Evolutionary conservation across 257 asterid species (phyloP), one percentile per base, ranked within the genome.

Genomic region (Echites panduratus): DNA sequence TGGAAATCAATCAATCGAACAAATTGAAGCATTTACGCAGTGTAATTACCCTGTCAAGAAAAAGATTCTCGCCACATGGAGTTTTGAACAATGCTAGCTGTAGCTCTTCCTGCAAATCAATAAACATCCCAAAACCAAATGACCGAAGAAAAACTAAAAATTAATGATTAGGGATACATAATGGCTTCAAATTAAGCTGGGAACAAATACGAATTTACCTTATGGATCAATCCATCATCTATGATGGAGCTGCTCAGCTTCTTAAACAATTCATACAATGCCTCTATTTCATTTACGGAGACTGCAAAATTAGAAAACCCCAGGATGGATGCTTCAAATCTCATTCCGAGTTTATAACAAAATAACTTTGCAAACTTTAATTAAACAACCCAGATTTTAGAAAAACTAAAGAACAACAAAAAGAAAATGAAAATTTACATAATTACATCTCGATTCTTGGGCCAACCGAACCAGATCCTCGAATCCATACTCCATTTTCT

Each of bases 201-300:
- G 29, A 63, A 12, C 10, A 49, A 10, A 1, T 17, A 7, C 41
- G 26, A 68, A 9, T 32, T 29, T 72, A 87, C 97, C 96, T 93
- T 93, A 62, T 91, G 93, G 68, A 93, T 91, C 80, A 88, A 87
- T 12, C 96, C 98, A n/a, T 93, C 97, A 58, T 88, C 96, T 22
- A 89, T 85, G 62, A 93, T 88, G 0, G 94, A 88, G 68, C 98
- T 73, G 57, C 98, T 91, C 58, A 91, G 76, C 85, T 87, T 81
- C 85, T 93, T 91, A 79, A 84, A 93, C 85, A 93, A 72, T 90
- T 93, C 96, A 74, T 84, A 72, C 72, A 93, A 77, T 44, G 97
- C 96, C 78, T 91, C 97, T 73, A 93, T 82, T 79, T 93, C 98
- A 78, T 90, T 89, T 12, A 91, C 81, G 11, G 83, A 75, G 76